These are phyloP conservation scores for Mycena floridula DNA, from an alignment of 768 basidiomycete species.

Conservation along the genomic window DNA sequence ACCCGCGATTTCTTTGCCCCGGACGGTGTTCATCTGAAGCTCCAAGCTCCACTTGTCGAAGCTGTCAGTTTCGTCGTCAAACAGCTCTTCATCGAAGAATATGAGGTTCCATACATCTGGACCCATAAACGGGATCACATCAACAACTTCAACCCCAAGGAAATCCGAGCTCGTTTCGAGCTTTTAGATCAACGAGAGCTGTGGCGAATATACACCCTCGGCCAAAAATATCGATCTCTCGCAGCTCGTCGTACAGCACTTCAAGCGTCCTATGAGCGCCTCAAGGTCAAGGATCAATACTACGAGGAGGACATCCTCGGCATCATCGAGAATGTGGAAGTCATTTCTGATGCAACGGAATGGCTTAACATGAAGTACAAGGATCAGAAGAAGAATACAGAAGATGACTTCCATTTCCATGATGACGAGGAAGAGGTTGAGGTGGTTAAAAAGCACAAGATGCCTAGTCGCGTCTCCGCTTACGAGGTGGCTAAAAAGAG, in stretches of 20 bases:
- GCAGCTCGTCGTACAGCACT: constrained; percentile 67
- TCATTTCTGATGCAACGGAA: constrained; percentile 85
- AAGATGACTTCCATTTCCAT: constrained; percentile 59
- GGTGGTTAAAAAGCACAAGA: constrained; percentile 60
- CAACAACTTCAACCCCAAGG: constrained; percentile 67
- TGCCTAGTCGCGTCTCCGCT: constrained; percentile 76
- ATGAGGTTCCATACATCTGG: constrained; percentile 96
- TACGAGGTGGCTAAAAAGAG: constrained; percentile 84
- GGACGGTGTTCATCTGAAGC: constrained; percentile 51
- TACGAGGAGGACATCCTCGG: constrained; percentile 65
- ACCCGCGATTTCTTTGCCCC: constrained; percentile 67
- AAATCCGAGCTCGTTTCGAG: constrained; percentile 56
- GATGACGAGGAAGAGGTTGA: constrained; percentile 57
- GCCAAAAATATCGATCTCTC: constrained; percentile 85
- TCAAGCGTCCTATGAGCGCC: constrained; percentile 55
- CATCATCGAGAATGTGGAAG: constrained; percentile 75
- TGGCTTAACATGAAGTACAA: constrained; percentile 88
- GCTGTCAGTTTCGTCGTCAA: constrained; percentile 77
- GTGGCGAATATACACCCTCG: constrained; percentile 88
- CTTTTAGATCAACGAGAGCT: constrained; percentile 76
- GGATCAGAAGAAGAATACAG: constrained; percentile 59
- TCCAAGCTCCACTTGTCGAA: constrained; percentile 62
- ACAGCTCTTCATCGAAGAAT: constrained; percentile 80
- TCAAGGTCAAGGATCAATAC: constrained; percentile 68
- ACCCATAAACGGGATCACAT: constrained; percentile 90